Base-by-base conservation (phyloP, 2,329 filamentous ascomycete genomes). In the Huntiella decipiens region DNA sequence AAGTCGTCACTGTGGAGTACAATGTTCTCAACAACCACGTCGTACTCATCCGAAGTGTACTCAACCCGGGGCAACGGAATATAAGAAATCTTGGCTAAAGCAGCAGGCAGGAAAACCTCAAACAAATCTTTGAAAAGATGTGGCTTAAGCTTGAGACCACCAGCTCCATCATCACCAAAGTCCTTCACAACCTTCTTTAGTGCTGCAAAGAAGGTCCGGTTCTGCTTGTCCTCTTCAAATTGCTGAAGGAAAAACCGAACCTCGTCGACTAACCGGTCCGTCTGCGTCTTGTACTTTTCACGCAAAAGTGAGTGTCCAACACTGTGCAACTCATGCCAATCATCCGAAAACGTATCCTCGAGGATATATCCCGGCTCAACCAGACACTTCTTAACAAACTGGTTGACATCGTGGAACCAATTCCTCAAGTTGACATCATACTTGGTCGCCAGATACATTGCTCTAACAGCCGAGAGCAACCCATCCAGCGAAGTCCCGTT, bases 1-100 rank as follows among this genome's bases (percentile, higher is more conserved):
- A 98, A 77, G 64, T 98, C 98, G 67, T 96, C 87, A 53, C 84
- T 87, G 66, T 98, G 91, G 44, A 98, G 73, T 39, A 95, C 81
- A 8, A 98, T 67, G 61, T 98, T 98, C 67, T 98, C 91, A 38
- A 98, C 74, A 42, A 96, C 74, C 42, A 80, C 80, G 61, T 98
- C 91, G 44, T 93, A 69, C 68, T 79, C 76, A 2, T 73, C 70
- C 55, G 96, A 91, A 1, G 77, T 80, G 57, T 86, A 91, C 66
- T 98, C 91, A 50, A 98, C 94, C 47, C 91, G 82, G 16, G 91
- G 91, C 43, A 98, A 75, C 3, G 91, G 86, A 11, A 98, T 73
- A 61, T 98, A 98, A 51, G 84, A 79, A 47, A 91, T 68, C 53
- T 79, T 83, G 66, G 92, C 82, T 53, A 98, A 80, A 45, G 84